phyloP scores from a whole-genome alignment of 2,329 filamentous ascomycete species.

The Ceratocystis albifundus region DNA sequence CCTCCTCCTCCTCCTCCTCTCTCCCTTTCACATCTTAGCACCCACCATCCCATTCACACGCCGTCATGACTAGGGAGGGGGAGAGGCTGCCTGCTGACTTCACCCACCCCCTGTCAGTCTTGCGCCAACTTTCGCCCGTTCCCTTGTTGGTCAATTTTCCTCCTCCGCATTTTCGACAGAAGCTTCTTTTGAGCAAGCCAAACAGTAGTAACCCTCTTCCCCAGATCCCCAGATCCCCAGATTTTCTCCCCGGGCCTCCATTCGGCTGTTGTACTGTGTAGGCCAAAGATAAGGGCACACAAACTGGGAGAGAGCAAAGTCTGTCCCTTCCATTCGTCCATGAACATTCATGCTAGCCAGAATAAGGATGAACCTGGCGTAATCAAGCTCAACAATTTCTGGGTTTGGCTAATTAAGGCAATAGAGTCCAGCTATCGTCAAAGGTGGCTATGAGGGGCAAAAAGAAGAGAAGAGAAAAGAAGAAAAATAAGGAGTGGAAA shows the following conservation, averaged over 20 bases:
- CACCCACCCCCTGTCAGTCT: background rate
- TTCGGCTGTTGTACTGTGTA: background rate
- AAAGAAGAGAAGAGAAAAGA: background rate
- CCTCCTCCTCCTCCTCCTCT: background rate
- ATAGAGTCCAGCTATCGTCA: background rate
- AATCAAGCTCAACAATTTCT: background rate
- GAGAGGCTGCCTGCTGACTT: background rate
- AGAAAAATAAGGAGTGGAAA: background rate
- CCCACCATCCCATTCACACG: background rate
- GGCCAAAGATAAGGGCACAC: background rate
- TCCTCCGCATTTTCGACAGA: conserved; percentile 8
- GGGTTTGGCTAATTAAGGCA: background rate
- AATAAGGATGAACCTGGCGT: background rate
- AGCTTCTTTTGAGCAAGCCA: conserved; percentile 5
- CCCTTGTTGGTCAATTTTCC: background rate
- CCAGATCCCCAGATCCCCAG: no score
- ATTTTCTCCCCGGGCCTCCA: background rate
- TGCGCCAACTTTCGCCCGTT: background rate
- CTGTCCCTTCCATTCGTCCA: background rate
- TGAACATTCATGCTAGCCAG: background rate
- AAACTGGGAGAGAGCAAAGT: background rate
- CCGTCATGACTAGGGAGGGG: no score
- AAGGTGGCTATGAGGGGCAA: background rate
- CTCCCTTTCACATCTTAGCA: background rate
- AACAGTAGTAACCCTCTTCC: background rate